Percentiles rank a stretch among this genome's conserved stretches.
Evolutionary conservation across 2,329 filamentous ascomycete genomes (phyloP).

Genomic region (Botryotinia narcissicola): DNA sequence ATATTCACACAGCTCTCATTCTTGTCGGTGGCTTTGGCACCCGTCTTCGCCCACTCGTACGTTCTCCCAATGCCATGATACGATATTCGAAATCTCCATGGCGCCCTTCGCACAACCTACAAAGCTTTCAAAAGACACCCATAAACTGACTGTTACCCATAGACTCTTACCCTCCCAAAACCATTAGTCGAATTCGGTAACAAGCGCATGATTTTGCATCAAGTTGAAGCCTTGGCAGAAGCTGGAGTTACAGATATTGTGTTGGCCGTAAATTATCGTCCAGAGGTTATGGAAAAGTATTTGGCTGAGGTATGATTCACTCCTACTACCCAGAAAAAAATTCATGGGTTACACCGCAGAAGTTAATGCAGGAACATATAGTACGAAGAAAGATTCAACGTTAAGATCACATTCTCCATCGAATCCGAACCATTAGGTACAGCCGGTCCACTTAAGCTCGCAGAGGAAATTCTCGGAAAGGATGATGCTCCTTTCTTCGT

Average conservation of each 20-base stretch:
- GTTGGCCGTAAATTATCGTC: conserved; percentile 96
- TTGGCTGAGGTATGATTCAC: conserved; percentile 71
- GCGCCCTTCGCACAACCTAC: conserved; percentile 20
- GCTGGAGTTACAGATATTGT: conserved; percentile 97
- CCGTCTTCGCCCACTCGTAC: conserved; percentile 90
- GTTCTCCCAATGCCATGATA: conserved; percentile 40
- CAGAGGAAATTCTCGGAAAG: conserved; percentile 87
- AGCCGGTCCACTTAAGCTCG: conserved; percentile 91
- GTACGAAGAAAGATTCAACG: conserved; percentile 90
- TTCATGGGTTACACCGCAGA: conserved; percentile 22
- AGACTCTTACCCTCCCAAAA: conserved; percentile 97
- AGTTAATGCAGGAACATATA: conserved; percentile 38
- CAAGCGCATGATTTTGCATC: conserved; percentile 98
- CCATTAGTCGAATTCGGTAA: conserved; percentile 98
- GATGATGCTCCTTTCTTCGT: conserved; percentile 96
- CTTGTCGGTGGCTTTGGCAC: conserved; percentile 99
- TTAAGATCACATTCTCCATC: conserved; percentile 96
- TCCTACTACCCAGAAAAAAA: background rate
- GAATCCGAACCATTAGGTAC: conserved; percentile 94
- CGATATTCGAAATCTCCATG: conserved; percentile 24
- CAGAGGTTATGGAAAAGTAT: conserved; percentile 94
- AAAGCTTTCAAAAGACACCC: conserved; percentile 24
- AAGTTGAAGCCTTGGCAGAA: conserved; percentile 90
- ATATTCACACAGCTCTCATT: conserved; percentile 71
- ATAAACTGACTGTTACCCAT: conserved; percentile 29